A percentile compares a stretch with the other conserved stretches of the same genome.
Evolutionary conservation across 148 eudicot genomes (phyloP).

Genomic region (Rhododendron henanense): DNA sequence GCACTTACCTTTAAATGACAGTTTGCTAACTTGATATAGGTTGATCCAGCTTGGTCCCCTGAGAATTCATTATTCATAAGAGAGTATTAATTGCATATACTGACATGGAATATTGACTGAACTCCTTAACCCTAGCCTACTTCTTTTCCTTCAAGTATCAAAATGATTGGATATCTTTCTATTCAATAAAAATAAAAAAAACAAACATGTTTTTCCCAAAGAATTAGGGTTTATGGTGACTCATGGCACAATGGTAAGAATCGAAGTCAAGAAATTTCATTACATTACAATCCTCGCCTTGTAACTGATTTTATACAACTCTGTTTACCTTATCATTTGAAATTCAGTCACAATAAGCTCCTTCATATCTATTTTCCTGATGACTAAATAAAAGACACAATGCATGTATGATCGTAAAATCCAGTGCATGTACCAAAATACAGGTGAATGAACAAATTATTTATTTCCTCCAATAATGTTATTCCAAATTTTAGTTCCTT

Average conservation of each 20-base stretch:
- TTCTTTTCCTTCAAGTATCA: background rate
- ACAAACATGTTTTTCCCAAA: background rate
- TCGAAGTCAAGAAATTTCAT: background rate
- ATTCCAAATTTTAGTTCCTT: background rate
- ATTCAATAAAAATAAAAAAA: background rate
- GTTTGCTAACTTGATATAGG: slow-evolving; percentile 38
- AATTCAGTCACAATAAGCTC: background rate
- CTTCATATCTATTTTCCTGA: background rate
- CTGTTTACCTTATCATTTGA: background rate
- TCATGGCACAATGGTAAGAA: background rate
- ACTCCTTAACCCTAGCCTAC: background rate
- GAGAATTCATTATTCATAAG: slow-evolving; percentile 8
- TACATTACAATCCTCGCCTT: background rate
- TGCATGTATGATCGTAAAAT: background rate
- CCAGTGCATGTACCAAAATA: background rate
- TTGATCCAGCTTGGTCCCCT: slow-evolving; percentile 48
- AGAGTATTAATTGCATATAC: background rate
- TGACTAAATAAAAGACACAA: background rate
- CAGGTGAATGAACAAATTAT: background rate
- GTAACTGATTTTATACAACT: background rate
- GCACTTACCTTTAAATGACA: slow-evolving; percentile 39
- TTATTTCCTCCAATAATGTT: background rate
- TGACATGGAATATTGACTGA: background rate
- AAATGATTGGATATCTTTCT: background rate
- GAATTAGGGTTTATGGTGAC: background rate